Evolutionary conservation across 208 protist species (phyloP).

Genomic region (Leishmania turanica): DNA sequence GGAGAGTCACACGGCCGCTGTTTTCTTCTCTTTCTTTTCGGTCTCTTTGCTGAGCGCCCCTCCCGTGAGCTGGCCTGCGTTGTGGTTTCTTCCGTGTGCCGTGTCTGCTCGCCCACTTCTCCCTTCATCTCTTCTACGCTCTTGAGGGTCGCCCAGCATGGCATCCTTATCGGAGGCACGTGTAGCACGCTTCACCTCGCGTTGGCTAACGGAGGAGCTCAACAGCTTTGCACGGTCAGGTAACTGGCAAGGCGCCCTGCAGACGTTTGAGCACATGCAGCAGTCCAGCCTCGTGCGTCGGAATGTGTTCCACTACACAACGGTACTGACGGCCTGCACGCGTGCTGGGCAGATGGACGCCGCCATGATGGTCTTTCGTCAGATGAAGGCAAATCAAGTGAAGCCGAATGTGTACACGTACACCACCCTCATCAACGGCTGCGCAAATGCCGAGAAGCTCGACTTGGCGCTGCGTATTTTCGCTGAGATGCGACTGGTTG

Average conservation of each 20-base stretch:
- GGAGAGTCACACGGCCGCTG: not conserved
- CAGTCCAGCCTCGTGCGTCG: conserved; percentile 71
- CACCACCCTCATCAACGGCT: conserved; percentile 82
- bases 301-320: conserved; percentile 93
- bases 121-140: not conserved
- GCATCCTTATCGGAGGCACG: conserved; percentile 63
- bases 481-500: conserved; percentile 75
- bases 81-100: not conserved
- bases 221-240: conserved; percentile 63
- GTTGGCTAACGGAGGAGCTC: conserved; percentile 90
- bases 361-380: conserved; percentile 61
- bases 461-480: conserved; percentile 73
- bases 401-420: conserved; percentile 91
- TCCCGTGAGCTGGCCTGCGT: not conserved
- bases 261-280: conserved; percentile 65
- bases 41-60: not conserved
- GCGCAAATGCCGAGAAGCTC: conserved; percentile 45
- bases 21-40: conserved; percentile 8
- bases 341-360: conserved; percentile 67
- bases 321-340: conserved; percentile 82
- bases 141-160: conserved; percentile 33
- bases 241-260: conserved; percentile 82
- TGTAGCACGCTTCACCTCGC: conserved; percentile 68
- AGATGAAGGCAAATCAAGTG: conserved; percentile 77
- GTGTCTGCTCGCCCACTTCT: not conserved